Conservation (phyloP, 2,329 filamentous ascomycete genomes). For the Colletotrichum orchidophilum region DNA sequence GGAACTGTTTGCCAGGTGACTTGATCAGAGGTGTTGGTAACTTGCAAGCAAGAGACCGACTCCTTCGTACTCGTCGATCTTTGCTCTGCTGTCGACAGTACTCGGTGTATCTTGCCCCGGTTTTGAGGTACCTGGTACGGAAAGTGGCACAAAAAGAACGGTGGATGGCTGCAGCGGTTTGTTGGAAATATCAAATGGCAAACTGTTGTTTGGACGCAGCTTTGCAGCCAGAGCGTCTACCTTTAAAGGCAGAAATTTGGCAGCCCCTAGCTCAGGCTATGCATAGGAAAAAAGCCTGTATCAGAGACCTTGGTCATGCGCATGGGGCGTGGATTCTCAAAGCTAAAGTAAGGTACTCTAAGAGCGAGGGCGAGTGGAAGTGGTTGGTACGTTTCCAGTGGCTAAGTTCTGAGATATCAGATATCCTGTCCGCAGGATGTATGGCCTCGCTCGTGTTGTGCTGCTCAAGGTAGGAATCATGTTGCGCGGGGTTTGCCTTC, state of each 20-base stretch:
- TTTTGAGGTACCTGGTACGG: neutral
- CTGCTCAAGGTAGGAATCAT: too few species aligned
- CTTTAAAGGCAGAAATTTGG: neutral
- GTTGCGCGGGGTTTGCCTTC: too few species aligned
- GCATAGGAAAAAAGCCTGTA: neutral
- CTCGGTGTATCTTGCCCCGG: neutral
- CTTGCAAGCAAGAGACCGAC: neutral
- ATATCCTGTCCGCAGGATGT: neutral
- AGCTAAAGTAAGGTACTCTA: neutral
- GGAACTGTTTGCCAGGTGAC: neutral
- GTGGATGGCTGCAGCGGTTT: neutral
- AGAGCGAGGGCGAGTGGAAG: neutral
- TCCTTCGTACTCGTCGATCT: neutral
- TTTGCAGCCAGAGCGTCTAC: neutral
- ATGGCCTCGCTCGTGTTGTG: neutral
- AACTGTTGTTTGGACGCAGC: neutral
- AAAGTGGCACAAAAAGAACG: too few species aligned
- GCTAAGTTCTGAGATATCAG: neutral
- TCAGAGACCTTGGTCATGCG: neutral
- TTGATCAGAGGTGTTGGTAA: neutral
- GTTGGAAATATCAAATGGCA: neutral
- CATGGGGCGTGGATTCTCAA: neutral
- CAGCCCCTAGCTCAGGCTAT: neutral
- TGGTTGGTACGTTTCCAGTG: neutral
- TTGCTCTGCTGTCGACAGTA: neutral